Evolutionary conservation across 2,329 filamentous ascomycete species (phyloP), one percentile per base, ranked within the genome.

Genomic region (Exophiala bonariae): DNA sequence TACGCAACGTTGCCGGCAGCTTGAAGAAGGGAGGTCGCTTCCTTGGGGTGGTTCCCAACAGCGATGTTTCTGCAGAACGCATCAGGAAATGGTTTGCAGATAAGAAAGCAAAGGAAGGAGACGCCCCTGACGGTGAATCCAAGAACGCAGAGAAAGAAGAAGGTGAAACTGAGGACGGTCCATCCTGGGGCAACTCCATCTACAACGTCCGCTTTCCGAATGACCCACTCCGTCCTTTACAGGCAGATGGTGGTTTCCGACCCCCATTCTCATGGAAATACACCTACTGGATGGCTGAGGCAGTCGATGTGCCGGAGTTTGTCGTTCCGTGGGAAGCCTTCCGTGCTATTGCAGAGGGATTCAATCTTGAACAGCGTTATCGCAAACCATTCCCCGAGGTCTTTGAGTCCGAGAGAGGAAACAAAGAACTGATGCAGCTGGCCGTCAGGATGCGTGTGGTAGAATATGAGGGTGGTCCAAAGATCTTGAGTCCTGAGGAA

Each of bases 241-340:
- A 16, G n/a, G 26, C 49, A 6, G 89, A 96, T 64, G 93, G 93
- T 43, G 78, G 93, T 23, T 99, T 99, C 72, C 84, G 93, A 4
- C 93, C 93, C 4, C 89, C 93, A 0, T 97, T 90, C 64, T 93
- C 92, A 40, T 97, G 93, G 91, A 96, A 93, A 68, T 99, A 99
- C 72, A 95, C 83, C 63, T 99, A 96, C 74, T 95, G 90, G 67
- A 82, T 99, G 47, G 85, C 93, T 61, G 93, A 99, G 70, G 93
- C 93, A 0, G 93, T 99, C 16, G 92, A 97, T 66, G 89, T 96
- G 6, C 92, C 93, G 2, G 93, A 99, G 72, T 99, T 96, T 65
- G 92, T 99, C 1, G 93, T 99, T 1, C 93, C 93, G 0, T 99
- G 93, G 92, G 91, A 96, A 66, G 91, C 90, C 1, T 97, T 99